A percentile compares a stretch with the other conserved stretches of the same genome.
These are phyloP conservation scores for Pseudonitzschia multiseries DNA, from an alignment of 108 stramenopile species.

Conservation along the genomic window DNA sequence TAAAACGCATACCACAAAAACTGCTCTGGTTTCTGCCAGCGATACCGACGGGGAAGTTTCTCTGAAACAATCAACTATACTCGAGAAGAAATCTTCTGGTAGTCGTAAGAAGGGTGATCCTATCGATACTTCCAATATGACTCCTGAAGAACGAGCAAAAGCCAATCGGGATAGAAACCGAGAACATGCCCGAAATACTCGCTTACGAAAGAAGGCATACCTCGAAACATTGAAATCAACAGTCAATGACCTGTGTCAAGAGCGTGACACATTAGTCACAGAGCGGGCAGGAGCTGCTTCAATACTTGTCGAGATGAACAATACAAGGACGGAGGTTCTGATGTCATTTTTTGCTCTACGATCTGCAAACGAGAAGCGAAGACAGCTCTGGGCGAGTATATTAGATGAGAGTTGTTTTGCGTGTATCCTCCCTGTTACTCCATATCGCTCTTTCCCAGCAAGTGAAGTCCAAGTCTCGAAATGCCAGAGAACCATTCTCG, in stretches of 20 bases:
- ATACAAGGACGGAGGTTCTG: constrained; percentile 83
- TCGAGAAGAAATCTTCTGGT: constrained; percentile 6
- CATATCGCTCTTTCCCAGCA: constrained; percentile 91
- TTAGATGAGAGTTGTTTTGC: constrained; percentile 87
- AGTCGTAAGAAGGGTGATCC: constrained; percentile 17
- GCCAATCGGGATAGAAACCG: constrained; percentile 91
- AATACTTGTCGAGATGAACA: constrained; percentile 77
- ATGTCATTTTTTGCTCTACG: constrained; percentile 79
- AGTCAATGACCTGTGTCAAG: constrained; percentile 85
- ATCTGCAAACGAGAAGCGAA: constrained; percentile 70
- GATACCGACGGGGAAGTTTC: constrained; percentile 70
- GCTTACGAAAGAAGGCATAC: constrained; percentile 93
- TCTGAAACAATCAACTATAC: constrained; percentile 18
- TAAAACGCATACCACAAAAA: constrained; percentile 13
- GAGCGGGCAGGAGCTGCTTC: constrained; percentile 76
- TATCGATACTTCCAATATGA: constrained; percentile 46
- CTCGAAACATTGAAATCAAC: constrained; percentile 89
- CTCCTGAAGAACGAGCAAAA: constrained; percentile 60
- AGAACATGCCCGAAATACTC: constrained; percentile 92
- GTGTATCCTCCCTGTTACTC: constrained; percentile 86
- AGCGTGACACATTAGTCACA: constrained; percentile 73
- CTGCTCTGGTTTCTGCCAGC: constrained; percentile 67
- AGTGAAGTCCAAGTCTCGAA: constrained; percentile 90
- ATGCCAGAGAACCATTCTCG: constrained; percentile 88
- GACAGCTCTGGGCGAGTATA: constrained; percentile 81